A percentile compares a stretch with the other conserved stretches of the same genome.
phyloP scores from a whole-genome alignment of 495 filamentous ascomycete genomes.

The Tuber borchii region DNA sequence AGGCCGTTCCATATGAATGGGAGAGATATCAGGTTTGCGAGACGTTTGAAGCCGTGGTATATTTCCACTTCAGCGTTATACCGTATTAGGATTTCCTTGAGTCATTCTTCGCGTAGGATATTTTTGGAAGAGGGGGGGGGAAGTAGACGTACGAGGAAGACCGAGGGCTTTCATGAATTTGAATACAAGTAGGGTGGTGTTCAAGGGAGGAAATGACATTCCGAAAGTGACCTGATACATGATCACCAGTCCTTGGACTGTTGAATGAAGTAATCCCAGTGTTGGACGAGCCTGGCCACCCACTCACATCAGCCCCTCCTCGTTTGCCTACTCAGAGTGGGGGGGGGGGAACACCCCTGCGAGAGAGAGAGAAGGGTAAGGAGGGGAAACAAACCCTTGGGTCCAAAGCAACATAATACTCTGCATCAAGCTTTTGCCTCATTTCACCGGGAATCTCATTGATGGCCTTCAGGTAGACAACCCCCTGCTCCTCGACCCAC shows the following conservation, averaged over 20 bases:
- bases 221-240: conserved; percentile 61
- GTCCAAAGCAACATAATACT: conserved; percentile 55
- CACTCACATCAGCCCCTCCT: conserved; percentile 14
- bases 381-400: conserved; percentile 46
- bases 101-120: not conserved
- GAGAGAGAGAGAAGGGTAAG: not conserved
- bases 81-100: no score
- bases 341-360: not conserved
- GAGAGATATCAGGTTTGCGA: conserved; percentile 51
- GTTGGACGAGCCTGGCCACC: conserved; percentile 42
- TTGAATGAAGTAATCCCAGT: conserved; percentile 56
- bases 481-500: conserved; percentile 45
- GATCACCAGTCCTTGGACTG: conserved; percentile 55
- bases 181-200: conserved; percentile 58
- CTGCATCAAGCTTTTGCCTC: conserved; percentile 56
- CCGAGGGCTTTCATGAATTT: conserved; percentile 66
- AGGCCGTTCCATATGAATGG: conserved; percentile 33
- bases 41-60: conserved; percentile 55
- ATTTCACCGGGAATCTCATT: conserved; percentile 58
- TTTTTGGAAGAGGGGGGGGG: not conserved
- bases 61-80: conserved; percentile 55
- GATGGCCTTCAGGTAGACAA: conserved; percentile 45
- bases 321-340: not conserved
- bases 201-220: conserved; percentile 65
- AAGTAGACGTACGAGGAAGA: conserved; percentile 59